Conservation (phyloP, 1,139 yeast genomes). For the Blastobotrys aristatus region DNA sequence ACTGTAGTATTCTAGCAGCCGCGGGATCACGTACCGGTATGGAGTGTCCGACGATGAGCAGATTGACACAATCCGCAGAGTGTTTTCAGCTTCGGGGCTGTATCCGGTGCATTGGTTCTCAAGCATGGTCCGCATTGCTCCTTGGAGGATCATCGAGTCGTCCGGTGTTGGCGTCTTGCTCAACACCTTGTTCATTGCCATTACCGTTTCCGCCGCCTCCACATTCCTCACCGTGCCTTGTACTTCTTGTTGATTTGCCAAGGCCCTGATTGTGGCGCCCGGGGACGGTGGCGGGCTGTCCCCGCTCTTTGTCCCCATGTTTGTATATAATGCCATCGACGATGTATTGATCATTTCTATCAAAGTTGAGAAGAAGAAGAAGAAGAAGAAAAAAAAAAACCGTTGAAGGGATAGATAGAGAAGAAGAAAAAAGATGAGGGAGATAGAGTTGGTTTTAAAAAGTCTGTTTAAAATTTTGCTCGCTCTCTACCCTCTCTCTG, state of each 20-base stretch:
- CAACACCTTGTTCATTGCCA: constrained; percentile 13
- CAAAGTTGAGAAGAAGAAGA: too few species aligned
- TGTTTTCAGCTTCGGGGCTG: constrained; percentile 15
- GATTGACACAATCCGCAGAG: constrained; percentile 20
- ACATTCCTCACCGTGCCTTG: neutral
- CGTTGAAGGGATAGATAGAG: neutral
- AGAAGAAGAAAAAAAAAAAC: neutral
- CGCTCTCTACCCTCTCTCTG: too few species aligned
- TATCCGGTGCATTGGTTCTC: constrained; percentile 7
- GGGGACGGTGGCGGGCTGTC: constrained; percentile 6
- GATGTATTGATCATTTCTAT: neutral
- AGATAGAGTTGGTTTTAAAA: neutral
- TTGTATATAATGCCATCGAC: neutral
- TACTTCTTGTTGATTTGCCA: neutral
- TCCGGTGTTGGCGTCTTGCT: constrained; percentile 8
- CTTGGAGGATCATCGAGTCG: constrained; percentile 11
- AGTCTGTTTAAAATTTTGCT: too few species aligned
- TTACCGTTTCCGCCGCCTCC: constrained; percentile 7
- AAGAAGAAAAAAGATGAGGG: neutral
- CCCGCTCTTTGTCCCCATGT: neutral
- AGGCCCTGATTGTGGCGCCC: constrained; percentile 1
- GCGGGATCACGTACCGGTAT: constrained; percentile 19
- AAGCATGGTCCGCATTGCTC: constrained; percentile 13
- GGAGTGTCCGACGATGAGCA: constrained; percentile 22
- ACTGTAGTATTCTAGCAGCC: constrained; percentile 17